Evolutionary conservation across 306 rosid genomes (phyloP), one percentile per base, ranked within the genome.

Genomic region (Psophocarpus tetragonolobus): DNA sequence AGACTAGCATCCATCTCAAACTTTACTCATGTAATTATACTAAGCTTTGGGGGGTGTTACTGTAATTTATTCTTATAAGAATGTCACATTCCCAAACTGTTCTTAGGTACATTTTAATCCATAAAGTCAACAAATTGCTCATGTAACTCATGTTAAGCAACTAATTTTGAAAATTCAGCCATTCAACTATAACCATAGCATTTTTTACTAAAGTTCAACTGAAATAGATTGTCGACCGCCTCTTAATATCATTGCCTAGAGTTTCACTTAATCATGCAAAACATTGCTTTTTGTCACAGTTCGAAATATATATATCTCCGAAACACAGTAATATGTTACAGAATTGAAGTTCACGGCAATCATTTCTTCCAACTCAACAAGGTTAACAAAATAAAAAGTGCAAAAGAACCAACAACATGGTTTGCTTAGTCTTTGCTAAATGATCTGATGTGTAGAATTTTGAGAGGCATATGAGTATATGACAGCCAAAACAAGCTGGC

Each of bases 211-310:
- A 23, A 42, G 17, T 71, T 60, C 54, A 71, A 45, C 35, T n/a
- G 42, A 71, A 79, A 29, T 24, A 26, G 61, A 45, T 79, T 61
- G 35, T 27, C 77, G 44, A 5, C 14, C 24, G n/a, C 65, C 26
- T 58, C 17, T 23, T 62, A 24, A 58, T 42, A 58, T 69, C 39
- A 8, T 33, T n/a, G 21, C 18, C 65, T 63, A 51, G 42, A 66
- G 56, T 60, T n/a, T 79, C 54, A n/a, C 44, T 33, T 51, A 1
- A 4, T 29, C 32, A 4, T 29, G 32, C 48, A 27, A 38, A 54
- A 5, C 29, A 60, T 61, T 57, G 76, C 11, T 44, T 29, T 29
- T 47, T 8, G 11, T 21, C 21, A 42, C 26, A 30, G 11, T 42
- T 77, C 12, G 30, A 68, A 58, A 44, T 13, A 20, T 47, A 20